Conservation (phyloP, 768 basidiomycete genomes). For the Infundibulicybe gibba region DNA sequence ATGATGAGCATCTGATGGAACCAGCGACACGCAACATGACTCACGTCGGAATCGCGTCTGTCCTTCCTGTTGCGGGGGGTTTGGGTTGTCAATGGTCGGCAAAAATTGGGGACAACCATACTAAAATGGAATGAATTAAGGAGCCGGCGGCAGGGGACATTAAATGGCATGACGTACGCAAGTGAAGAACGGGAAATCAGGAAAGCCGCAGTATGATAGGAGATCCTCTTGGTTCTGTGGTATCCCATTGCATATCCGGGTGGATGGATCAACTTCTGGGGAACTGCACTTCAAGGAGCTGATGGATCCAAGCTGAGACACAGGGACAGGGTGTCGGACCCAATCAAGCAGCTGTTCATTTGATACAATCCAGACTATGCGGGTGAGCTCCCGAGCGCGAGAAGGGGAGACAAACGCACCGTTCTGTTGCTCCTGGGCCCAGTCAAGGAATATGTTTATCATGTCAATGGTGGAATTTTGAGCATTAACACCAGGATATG, state of each 20-base stretch:
- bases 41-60: constrained; percentile 52
- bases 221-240: constrained; percentile 63
- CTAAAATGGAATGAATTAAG: constrained; percentile 25
- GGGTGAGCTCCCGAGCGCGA: background rate
- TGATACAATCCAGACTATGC: constrained; percentile 69
- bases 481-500: constrained; percentile 56
- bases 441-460: constrained; percentile 80
- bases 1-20: background rate
- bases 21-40: constrained; percentile 13
- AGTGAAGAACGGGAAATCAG: constrained; percentile 77
- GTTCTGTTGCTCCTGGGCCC: constrained; percentile 70
- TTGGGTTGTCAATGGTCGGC: constrained; percentile 58
- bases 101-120: constrained; percentile 65
- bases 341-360: constrained; percentile 70
- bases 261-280: constrained; percentile 50
- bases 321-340: constrained; percentile 66
- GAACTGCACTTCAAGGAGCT: constrained; percentile 59
- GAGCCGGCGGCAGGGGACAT: background rate
- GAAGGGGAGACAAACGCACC: constrained; percentile 33
- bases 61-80: constrained; percentile 57
- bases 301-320: constrained; percentile 52
- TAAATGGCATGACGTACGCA: constrained; percentile 47
- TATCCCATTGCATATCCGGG: constrained; percentile 76
- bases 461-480: constrained; percentile 58
- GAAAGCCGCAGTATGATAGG: constrained; percentile 57